phyloP scores from a whole-genome alignment of 2,329 filamentous ascomycete species.

The Exophiala dermatitidis region DNA sequence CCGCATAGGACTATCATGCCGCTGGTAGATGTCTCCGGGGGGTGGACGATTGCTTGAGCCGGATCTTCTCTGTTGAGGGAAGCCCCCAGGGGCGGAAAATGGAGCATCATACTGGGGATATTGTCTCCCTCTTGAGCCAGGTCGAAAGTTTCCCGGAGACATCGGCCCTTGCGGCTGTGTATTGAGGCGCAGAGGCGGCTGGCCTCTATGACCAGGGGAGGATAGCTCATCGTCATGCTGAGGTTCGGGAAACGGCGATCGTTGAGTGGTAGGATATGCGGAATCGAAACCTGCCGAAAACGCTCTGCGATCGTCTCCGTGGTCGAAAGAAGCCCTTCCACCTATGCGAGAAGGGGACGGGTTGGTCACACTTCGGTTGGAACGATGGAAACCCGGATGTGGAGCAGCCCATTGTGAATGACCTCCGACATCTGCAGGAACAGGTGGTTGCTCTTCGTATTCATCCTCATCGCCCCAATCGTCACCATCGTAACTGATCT shows the following conservation, averaged over 20 bases:
- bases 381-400: slow-evolving; percentile 7
- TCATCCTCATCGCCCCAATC: slow-evolving; percentile 72
- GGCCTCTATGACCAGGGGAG: slow-evolving; percentile 9
- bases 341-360: slow-evolving; percentile 30
- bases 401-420: slow-evolving; percentile 13
- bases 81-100: slow-evolving; percentile 13
- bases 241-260: slow-evolving; percentile 21
- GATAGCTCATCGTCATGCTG: slow-evolving; percentile 16
- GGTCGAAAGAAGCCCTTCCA: slow-evolving; percentile 24
- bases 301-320: slow-evolving; percentile 25
- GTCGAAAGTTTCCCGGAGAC: slow-evolving; percentile 23
- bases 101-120: slow-evolving; percentile 15
- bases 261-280: slow-evolving; percentile 21
- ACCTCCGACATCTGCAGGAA: slow-evolving; percentile 24
- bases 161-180: slow-evolving; percentile 17
- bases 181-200: slow-evolving; percentile 18
- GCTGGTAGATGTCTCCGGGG: slow-evolving; percentile 13
- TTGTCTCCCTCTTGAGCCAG: slow-evolving; percentile 24
- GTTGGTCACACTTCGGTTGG: slow-evolving; percentile 34
- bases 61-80: slow-evolving; percentile 13
- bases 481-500: slow-evolving; percentile 80
- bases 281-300: slow-evolving; percentile 20
- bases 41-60: slow-evolving; percentile 26
- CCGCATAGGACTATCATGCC: slow-evolving; percentile 21
- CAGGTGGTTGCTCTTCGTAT: slow-evolving; percentile 40